Evolutionary conservation across 2,329 filamentous ascomycete species (phyloP).

Genomic region (Colletotrichum endophyticum): DNA sequence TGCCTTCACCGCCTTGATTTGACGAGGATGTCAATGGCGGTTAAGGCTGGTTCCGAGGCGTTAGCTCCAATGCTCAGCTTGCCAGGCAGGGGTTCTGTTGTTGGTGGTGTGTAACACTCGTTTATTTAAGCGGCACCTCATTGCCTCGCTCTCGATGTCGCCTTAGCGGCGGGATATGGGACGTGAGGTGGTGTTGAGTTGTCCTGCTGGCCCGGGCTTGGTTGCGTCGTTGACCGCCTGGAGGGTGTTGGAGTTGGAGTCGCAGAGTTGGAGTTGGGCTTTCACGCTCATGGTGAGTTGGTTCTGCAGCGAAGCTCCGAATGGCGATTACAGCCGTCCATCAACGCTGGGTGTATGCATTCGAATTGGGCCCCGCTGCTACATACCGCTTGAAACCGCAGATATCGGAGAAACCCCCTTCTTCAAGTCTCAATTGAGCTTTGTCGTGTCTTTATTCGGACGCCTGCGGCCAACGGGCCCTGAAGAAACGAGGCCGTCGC

Average conservation of each 20-base stretch:
- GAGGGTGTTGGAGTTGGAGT: background rate
- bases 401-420: background rate
- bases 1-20: constrained; percentile 1
- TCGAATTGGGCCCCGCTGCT: background rate
- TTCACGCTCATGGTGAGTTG: background rate
- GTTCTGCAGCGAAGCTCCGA: background rate
- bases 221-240: background rate
- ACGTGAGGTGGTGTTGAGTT: background rate
- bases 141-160: background rate
- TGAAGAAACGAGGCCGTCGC: background rate
- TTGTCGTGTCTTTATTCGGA: background rate
- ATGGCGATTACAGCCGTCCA: background rate
- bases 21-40: background rate
- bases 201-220: background rate
- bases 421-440: background rate
- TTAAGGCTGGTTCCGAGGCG: background rate
- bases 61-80: background rate
- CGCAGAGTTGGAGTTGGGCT: background rate
- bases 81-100: background rate
- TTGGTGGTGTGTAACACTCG: background rate
- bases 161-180: background rate
- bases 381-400: background rate
- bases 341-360: background rate
- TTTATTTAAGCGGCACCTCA: background rate
- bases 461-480: background rate